Conservation (phyloP, 139 green algal genomes). For the Pseudopediastrum boryanum region DNA sequence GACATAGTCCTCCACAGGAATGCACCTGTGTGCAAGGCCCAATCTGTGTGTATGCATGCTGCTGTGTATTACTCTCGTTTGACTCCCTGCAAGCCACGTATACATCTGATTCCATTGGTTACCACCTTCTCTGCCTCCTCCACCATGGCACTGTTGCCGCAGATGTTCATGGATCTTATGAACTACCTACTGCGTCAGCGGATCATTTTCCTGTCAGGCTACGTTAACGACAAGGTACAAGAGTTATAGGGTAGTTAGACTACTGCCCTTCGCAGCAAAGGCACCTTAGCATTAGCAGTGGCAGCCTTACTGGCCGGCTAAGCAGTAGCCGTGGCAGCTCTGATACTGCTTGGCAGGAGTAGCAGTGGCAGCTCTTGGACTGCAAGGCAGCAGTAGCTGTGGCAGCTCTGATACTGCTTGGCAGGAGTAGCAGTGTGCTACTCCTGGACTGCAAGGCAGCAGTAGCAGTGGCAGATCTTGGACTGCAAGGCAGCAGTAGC, state of each 20-base stretch:
- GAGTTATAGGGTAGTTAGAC: neutral
- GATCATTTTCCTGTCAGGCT: slow-evolving; percentile 89
- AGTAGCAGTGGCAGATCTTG: no score
- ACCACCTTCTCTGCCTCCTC: no score
- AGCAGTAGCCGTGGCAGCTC: neutral
- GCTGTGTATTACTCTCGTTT: no score
- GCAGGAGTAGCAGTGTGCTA: neutral
- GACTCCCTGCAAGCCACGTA: no score
- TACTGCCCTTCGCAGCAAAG: neutral
- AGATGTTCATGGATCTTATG: slow-evolving; percentile 82
- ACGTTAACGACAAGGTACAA: slow-evolving; percentile 83
- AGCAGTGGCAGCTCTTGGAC: neutral
- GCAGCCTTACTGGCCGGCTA: neutral
- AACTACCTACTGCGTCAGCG: slow-evolving; percentile 85
- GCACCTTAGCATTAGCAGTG: neutral
- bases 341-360: neutral
- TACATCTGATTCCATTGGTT: no score
- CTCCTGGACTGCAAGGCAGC: no score
- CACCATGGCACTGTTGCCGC: slow-evolving; percentile 13
- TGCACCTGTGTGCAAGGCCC: no score
- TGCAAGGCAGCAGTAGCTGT: neutral
- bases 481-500: no score
- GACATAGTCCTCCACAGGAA: no score
- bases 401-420: neutral
- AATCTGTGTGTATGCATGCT: no score